A percentile compares a stretch with the other conserved stretches of the same genome.
Conservation (phyloP, 129 eudicot genomes). For the Centaurea solstitialis region DNA sequence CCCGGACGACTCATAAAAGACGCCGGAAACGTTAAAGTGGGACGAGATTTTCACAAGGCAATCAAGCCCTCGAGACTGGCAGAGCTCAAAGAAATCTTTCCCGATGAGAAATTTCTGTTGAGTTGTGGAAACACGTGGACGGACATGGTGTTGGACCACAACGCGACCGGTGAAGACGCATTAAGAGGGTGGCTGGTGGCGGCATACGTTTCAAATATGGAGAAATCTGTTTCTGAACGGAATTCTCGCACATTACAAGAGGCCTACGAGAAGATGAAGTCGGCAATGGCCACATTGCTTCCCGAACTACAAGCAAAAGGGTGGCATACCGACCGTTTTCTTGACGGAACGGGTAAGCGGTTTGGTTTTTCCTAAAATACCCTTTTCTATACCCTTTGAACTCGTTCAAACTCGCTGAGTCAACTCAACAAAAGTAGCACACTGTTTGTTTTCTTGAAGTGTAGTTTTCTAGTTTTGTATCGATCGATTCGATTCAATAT, state of each 20-base stretch:
- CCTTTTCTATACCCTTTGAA: too few species aligned
- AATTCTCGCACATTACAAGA: conserved; percentile 32
- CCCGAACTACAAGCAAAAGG: conserved; percentile 79
- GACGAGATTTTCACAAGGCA: conserved; percentile 62
- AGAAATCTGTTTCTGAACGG: conserved; percentile 22
- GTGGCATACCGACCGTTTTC: conserved; percentile 97
- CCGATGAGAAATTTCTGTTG: conserved; percentile 74
- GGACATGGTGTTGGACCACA: conserved; percentile 78
- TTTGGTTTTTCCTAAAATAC: conserved; percentile 24
- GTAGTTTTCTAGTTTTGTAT: not conserved
- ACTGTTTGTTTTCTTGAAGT: too few species aligned
- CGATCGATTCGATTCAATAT: not conserved
- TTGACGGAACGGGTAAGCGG: conserved; percentile 88
- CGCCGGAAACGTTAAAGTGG: conserved; percentile 85
- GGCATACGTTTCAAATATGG: conserved; percentile 62
- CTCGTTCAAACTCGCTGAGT: not conserved
- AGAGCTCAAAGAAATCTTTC: conserved; percentile 63
- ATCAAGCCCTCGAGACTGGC: conserved; percentile 69
- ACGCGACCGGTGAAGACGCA: conserved; percentile 93
- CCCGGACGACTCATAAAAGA: conserved; percentile 81
- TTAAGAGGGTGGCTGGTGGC: conserved; percentile 98
- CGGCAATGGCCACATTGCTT: conserved; percentile 48
- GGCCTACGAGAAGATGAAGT: conserved; percentile 68
- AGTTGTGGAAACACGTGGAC: conserved; percentile 70
- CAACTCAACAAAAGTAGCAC: too few species aligned